Percentiles rank a stretch among this genome's conserved stretches.
Evolutionary conservation across 225 moss, liverwort and hornwort species (phyloP).

Genomic region (Polytrichum formosum): DNA sequence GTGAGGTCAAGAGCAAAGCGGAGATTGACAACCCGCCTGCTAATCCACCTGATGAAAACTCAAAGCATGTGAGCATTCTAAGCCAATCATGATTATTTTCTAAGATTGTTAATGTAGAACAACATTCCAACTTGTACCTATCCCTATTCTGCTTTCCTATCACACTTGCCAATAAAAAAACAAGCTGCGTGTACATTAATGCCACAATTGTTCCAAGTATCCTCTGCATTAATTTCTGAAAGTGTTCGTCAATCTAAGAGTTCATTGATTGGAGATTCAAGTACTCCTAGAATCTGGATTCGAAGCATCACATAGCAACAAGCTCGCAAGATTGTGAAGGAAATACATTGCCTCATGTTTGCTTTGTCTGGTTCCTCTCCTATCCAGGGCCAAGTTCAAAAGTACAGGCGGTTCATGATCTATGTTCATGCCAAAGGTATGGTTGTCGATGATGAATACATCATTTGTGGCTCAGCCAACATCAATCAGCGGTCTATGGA

Average conservation of each 20-base stretch:
- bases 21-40: slow-evolving; percentile 44
- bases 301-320: too few relatives aligned
- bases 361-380: not conserved
- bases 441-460: slow-evolving; percentile 60
- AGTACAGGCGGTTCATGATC: slow-evolving; percentile 52
- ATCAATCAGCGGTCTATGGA: slow-evolving; percentile 71
- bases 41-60: slow-evolving; percentile 53
- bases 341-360: too few relatives aligned
- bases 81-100: not conserved
- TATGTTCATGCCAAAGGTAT: slow-evolving; percentile 66
- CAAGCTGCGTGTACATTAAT: too few relatives aligned
- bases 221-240: too few relatives aligned
- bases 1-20: slow-evolving; percentile 31
- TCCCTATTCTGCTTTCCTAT: too few relatives aligned
- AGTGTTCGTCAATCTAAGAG: too few relatives aligned
- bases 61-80: slow-evolving; percentile 60
- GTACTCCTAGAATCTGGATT: too few relatives aligned
- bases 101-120: not conserved
- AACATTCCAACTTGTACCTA: too few relatives aligned
- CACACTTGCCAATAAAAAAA: too few relatives aligned
- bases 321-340: too few relatives aligned
- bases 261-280: too few relatives aligned
- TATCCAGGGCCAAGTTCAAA: slow-evolving; percentile 41
- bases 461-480: slow-evolving; percentile 62
- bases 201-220: too few relatives aligned